These are phyloP conservation scores for Calocybe gambosa DNA, from an alignment of 1,284 basidiomycete genomes.

Conservation along the genomic window DNA sequence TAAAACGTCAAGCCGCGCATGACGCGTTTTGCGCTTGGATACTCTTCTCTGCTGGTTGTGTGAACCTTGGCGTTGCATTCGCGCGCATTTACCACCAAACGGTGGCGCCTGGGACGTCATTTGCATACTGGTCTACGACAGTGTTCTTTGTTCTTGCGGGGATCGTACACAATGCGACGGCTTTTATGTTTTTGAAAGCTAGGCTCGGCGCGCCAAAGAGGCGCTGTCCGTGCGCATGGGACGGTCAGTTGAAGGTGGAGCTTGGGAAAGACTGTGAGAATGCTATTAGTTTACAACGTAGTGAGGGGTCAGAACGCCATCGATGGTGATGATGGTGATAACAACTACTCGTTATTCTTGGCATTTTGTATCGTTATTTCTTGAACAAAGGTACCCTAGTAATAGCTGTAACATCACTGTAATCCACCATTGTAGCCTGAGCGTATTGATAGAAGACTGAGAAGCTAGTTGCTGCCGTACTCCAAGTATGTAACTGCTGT, in stretches of 20 bases:
- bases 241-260: not conserved
- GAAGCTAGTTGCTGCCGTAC: too few species aligned
- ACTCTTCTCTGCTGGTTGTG: slow-evolving; percentile 9
- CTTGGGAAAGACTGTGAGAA: not conserved
- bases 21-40: slow-evolving; percentile 13
- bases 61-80: slow-evolving; percentile 10
- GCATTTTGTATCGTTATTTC: too few species aligned
- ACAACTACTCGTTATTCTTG: too few species aligned
- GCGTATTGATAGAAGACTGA: too few species aligned
- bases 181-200: slow-evolving; percentile 10
- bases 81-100: slow-evolving; percentile 1
- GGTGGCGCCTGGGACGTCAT: not conserved
- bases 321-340: too few species aligned
- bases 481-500: too few species aligned
- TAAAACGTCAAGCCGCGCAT: not conserved
- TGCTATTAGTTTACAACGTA: not conserved
- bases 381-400: too few species aligned
- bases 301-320: not conserved
- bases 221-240: not conserved
- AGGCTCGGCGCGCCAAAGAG: slow-evolving; percentile 1
- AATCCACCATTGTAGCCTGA: too few species aligned
- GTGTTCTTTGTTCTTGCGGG: slow-evolving; percentile 9
- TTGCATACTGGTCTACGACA: slow-evolving; percentile 4
- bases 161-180: slow-evolving; percentile 10
- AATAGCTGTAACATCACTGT: too few species aligned